These are phyloP conservation scores for Bacterosira constricta DNA, from an alignment of 108 stramenopile genomes.

Conservation along the genomic window DNA sequence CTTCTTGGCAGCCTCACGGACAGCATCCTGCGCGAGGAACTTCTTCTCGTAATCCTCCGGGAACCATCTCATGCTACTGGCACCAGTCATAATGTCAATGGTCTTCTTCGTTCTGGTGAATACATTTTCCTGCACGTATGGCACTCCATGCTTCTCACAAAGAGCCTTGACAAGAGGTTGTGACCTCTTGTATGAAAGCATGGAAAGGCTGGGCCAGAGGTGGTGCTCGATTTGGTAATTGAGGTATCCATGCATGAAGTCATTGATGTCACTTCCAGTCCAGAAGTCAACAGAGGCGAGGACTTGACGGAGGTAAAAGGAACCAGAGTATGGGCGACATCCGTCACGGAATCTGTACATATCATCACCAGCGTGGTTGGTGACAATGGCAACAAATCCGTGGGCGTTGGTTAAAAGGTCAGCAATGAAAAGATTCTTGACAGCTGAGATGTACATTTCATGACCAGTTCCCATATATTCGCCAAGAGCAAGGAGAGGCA, in stretches of 20 bases:
- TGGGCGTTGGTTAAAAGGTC: slow-evolving; percentile 88
- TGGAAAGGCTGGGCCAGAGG: slow-evolving; percentile 85
- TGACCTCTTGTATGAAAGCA: slow-evolving; percentile 85
- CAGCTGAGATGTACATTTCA: slow-evolving; percentile 66
- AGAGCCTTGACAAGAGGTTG: slow-evolving; percentile 78
- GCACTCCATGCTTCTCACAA: slow-evolving; percentile 86
- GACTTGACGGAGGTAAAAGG: slow-evolving; percentile 90
- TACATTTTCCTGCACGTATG: slow-evolving; percentile 86
- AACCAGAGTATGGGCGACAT: slow-evolving; percentile 81
- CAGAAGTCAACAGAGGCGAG: slow-evolving; percentile 82
- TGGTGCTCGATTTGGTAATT: slow-evolving; percentile 96
- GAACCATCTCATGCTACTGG: slow-evolving; percentile 82
- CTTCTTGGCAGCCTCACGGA: slow-evolving; percentile 49
- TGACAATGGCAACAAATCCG: slow-evolving; percentile 84
- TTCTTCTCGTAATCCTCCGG: slow-evolving; percentile 74
- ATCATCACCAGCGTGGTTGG: slow-evolving; percentile 91
- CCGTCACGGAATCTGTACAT: slow-evolving; percentile 90
- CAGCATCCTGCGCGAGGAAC: slow-evolving; percentile 57
- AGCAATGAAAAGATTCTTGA: slow-evolving; percentile 82
- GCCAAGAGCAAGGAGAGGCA: slow-evolving; percentile 59
- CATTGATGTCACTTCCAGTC: slow-evolving; percentile 75
- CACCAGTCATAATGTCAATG: slow-evolving; percentile 86
- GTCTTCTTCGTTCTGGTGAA: slow-evolving; percentile 82
- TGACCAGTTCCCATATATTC: slow-evolving; percentile 48
- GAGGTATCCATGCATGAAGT: slow-evolving; percentile 88